Evolutionary conservation across 1,284 basidiomycete genomes (phyloP).

Genomic region (Boletus mariae): DNA sequence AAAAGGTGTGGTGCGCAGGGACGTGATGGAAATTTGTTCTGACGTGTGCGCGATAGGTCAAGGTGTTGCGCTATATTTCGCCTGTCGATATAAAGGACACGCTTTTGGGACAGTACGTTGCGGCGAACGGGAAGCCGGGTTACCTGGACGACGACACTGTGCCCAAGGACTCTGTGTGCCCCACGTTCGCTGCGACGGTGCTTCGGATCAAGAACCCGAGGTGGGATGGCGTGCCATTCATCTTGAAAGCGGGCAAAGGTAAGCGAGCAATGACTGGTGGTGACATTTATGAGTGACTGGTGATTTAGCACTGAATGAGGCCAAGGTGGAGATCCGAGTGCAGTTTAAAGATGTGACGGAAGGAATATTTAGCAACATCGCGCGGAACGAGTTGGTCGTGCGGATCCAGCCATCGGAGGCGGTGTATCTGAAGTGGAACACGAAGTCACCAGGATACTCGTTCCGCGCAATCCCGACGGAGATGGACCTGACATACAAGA

Average conservation of each 20-base stretch:
- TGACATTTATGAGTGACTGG: conserved; percentile 10
- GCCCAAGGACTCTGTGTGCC: conserved; percentile 86
- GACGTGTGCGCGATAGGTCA: conserved; percentile 59
- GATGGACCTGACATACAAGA: conserved; percentile 97
- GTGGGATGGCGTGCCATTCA: conserved; percentile 97
- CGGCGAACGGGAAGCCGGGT: conserved; percentile 88
- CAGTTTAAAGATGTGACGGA: conserved; percentile 95
- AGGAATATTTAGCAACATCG: conserved; percentile 94
- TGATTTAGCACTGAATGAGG: conserved; percentile 82
- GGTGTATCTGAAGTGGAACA: conserved; percentile 92
- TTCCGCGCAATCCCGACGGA: conserved; percentile 90
- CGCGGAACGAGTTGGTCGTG: conserved; percentile 92
- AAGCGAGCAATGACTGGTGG: conserved; percentile 16
- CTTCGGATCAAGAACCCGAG: conserved; percentile 91
- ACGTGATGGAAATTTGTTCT: conserved; percentile 15
- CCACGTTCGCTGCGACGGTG: conserved; percentile 87
- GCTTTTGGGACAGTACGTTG: conserved; percentile 89
- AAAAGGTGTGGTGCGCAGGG: conserved; percentile 62
- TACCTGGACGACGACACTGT: conserved; percentile 95
- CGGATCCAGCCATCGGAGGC: conserved; percentile 95
- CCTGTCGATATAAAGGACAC: conserved; percentile 76
- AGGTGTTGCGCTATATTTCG: conserved; percentile 87
- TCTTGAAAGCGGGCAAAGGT: conserved; percentile 97
- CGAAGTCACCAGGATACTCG: conserved; percentile 86
- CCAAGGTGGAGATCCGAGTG: conserved; percentile 94